Base-by-base conservation (phyloP, 352 stramenopile genomes). In the Globisporangium apiculatum region DNA sequence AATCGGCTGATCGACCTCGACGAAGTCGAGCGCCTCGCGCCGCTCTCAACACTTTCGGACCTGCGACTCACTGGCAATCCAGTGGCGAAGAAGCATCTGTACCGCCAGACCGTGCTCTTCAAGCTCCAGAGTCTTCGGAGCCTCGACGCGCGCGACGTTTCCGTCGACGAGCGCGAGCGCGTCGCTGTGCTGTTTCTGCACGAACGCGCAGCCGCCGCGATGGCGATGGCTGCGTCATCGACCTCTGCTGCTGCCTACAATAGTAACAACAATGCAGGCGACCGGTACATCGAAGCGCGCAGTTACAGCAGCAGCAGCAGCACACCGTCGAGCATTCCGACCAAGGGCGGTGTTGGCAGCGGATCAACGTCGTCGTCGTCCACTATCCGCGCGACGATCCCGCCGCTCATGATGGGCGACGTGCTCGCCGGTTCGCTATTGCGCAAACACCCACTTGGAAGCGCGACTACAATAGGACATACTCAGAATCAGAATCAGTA, bases 31-130 rank as follows among this genome's bases (percentile, higher is more conserved):
- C 86, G 79, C 31, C 66, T 95, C 12, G 61, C 58, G 0, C 42
- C 64, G 5, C 37, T 91, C 14, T 71, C 81, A 2, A 83, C 78
- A n/a, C 58, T 96, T 24, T 41, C 79, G 7, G 79, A 94, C 37
- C 60, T 96, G 12, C 68, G 68, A 5, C 43, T 94, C 12, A 51
- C 55, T 18, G 89, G 85, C 64, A 95, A 95, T 43, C 80, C 86
- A 3, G 35, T 95, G 38, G 70, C 73, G 2, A 90, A 94, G 57
- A 92, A 92, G 58, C 82, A 94, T 45, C 58, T 94, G 55, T 95
- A 92, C 59, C 83, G 86, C 3, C 72, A 86, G 8, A 83, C 75
- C 11, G 54, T 89, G 5, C 31, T 95, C 38, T 82, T 73, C 60
- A 76, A 78, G 41, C 71, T 95, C 40, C 65, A 68, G 11, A 65